Conservation (phyloP, 352 stramenopile genomes). For the Globisporangium nunn region DNA sequence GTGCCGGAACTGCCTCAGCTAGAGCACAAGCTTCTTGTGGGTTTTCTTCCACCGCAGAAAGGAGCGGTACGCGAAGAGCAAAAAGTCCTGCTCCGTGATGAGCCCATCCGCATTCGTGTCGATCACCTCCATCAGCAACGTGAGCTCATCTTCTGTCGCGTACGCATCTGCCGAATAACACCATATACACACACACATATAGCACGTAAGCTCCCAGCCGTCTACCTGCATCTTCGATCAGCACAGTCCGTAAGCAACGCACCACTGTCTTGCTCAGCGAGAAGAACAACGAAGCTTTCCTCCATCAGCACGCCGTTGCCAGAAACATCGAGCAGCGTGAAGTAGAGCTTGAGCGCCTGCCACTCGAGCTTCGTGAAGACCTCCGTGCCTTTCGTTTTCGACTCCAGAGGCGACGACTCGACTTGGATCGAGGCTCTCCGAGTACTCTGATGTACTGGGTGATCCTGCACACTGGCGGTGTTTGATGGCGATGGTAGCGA, state of each 20-base stretch:
- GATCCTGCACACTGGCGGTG: neutral
- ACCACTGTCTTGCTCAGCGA: constrained; percentile 78
- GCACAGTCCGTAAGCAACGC: constrained; percentile 3
- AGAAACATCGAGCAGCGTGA: constrained; percentile 59
- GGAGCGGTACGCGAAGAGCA: constrained; percentile 76
- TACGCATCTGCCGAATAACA: constrained; percentile 51
- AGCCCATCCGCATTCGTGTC: constrained; percentile 72
- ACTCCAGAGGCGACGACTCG: neutral
- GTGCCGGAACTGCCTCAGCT: neutral
- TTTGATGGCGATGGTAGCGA: neutral
- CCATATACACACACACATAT: constrained; percentile 5
- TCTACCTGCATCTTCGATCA: neutral
- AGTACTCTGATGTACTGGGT: neutral
- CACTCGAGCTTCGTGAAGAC: constrained; percentile 70
- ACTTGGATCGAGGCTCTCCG: constrained; percentile 1
- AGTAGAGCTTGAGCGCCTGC: constrained; percentile 73
- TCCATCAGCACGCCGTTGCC: constrained; percentile 66
- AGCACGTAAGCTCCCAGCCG: neutral
- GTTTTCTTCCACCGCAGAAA: constrained; percentile 57
- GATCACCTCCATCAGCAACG: constrained; percentile 71
- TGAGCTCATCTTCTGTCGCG: constrained; percentile 74
- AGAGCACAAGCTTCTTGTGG: constrained; percentile 6
- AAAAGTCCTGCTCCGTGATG: constrained; percentile 74
- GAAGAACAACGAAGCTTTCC: constrained; percentile 75
- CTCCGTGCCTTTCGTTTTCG: constrained; percentile 22